These are phyloP conservation scores for Cutaneotrichosporon arboriforme DNA, from an alignment of 1,284 basidiomycete genomes.

Conservation along the genomic window DNA sequence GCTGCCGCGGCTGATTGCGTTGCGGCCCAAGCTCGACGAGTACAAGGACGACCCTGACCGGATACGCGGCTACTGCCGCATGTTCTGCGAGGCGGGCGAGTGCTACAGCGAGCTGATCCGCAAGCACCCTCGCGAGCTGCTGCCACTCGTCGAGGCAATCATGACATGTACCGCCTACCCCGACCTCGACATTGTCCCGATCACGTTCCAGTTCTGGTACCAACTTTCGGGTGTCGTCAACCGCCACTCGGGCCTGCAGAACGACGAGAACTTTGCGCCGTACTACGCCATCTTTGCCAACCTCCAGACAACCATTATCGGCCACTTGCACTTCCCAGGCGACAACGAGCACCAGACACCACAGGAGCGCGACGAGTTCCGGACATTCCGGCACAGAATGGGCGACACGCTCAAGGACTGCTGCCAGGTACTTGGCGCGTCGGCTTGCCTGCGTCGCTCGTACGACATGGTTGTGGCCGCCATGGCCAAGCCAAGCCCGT, in stretches of 20 bases:
- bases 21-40: constrained; percentile 59
- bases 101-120: constrained; percentile 86
- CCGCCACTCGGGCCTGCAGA: constrained; percentile 24
- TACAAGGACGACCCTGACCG: constrained; percentile 73
- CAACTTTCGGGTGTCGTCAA: constrained; percentile 75
- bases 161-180: constrained; percentile 87
- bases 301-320: constrained; percentile 80
- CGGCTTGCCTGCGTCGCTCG: constrained; percentile 73
- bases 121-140: constrained; percentile 81
- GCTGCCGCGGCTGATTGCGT: constrained; percentile 70
- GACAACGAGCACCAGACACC: constrained; percentile 68
- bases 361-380: constrained; percentile 89
- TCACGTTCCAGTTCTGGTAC: constrained; percentile 99
- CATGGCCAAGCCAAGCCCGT: constrained; percentile 51
- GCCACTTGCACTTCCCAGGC: constrained; percentile 85
- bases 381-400: constrained; percentile 94
- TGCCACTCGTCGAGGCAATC: constrained; percentile 90
- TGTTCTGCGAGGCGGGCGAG: constrained; percentile 94
- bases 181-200: constrained; percentile 93
- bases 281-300: constrained; percentile 76
- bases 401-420: constrained; percentile 99
- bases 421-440: constrained; percentile 86
- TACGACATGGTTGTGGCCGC: constrained; percentile 74
- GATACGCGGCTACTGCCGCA: constrained; percentile 81
- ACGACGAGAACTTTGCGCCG: constrained; percentile 29